phyloP scores from a whole-genome alignment of 441 rosid genomes.

The California macrophylla region DNA sequence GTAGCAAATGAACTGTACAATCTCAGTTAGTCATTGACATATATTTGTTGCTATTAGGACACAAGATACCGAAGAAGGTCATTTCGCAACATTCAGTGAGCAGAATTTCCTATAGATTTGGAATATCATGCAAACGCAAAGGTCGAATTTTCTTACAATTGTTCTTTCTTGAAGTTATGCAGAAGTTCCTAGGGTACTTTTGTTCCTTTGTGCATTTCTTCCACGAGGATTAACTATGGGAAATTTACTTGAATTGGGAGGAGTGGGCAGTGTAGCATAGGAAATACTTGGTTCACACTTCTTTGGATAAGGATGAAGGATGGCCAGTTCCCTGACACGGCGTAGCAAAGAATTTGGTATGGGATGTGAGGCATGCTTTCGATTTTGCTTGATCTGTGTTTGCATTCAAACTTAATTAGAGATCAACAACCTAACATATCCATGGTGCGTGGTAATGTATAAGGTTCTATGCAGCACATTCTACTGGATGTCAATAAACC shows the following conservation, averaged over 20 bases:
- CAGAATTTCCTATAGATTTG: slow-evolving; percentile 10
- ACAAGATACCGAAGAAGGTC: too few species aligned
- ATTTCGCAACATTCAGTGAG: slow-evolving; percentile 21
- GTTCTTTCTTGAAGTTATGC: slow-evolving; percentile 14
- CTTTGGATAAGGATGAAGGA: slow-evolving; percentile 59
- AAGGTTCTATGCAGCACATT: too few species aligned
- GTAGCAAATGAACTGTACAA: too few species aligned
- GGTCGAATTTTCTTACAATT: slow-evolving; percentile 9
- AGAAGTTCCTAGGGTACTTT: slow-evolving; percentile 17
- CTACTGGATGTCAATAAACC: too few species aligned
- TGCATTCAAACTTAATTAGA: not conserved
- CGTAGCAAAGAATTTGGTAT: slow-evolving; percentile 48
- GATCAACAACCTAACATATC: too few species aligned
- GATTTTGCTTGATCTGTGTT: slow-evolving; percentile 39
- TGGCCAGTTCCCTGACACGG: slow-evolving; percentile 58
- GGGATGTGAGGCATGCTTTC: slow-evolving; percentile 28
- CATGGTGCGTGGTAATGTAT: too few species aligned
- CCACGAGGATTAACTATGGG: slow-evolving; percentile 24
- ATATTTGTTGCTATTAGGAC: slow-evolving; percentile 14
- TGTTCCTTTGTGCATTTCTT: slow-evolving; percentile 33
- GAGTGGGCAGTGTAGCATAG: slow-evolving; percentile 15
- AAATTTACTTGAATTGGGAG: slow-evolving; percentile 17
- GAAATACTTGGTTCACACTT: slow-evolving; percentile 17
- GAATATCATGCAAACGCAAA: slow-evolving; percentile 14
- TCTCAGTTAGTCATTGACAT: slow-evolving; percentile 13